Evolutionary conservation across 2,329 filamentous ascomycete genomes (phyloP), one percentile per base, ranked within the genome.

Genomic region (Phoma sp.): DNA sequence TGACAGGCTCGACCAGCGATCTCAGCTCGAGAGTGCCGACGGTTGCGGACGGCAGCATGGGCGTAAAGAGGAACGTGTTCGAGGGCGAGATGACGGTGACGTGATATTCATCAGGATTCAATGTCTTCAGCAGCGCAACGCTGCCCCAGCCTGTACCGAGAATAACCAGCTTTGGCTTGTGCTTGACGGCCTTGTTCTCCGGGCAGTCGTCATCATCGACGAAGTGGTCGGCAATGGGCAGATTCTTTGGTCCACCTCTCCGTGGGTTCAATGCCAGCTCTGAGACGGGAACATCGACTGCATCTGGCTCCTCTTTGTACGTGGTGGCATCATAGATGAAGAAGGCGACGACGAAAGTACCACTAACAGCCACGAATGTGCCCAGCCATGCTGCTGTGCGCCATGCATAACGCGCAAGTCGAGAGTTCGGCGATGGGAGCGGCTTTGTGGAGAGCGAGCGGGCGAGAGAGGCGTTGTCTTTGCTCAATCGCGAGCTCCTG

Each of bases 61-160:
- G 95, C 2, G 95, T 99, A 76, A 99, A 99, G 26, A 99, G 79
- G 78, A 99, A 99, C 78, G 98, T 96, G 69, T 98, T 98, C 29
- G 90, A 90, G 0, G 95, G 93, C 11, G 92, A 96, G 36, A 99
- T 89, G 32, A 99, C 89, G 4, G 93, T 98, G 63, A 99, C 88
- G 75, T 99, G 93, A 72, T 97, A 99, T 66, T 97, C 91, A 11
- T 93, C 91, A 0, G 92, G 88, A 58, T 93, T 90, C 59, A 99
- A 77, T 58, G 91, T 89, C 78, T 99, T 99, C 64, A 99, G 78
- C 54, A 99, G 79, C 4, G 93, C 91, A 56, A 99, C 90, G 67
- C 92, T 92, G 47, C 93, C 95, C 95, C 95, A 99, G 37, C 95
- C 95, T 14, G 93, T 93, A 17, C 95, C 95, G 28, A 99, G 78